Percentiles rank a stretch among this genome's conserved stretches.
Evolutionary conservation across 1,284 basidiomycete species (phyloP).

Genomic region (Leccinum subrobustum): DNA sequence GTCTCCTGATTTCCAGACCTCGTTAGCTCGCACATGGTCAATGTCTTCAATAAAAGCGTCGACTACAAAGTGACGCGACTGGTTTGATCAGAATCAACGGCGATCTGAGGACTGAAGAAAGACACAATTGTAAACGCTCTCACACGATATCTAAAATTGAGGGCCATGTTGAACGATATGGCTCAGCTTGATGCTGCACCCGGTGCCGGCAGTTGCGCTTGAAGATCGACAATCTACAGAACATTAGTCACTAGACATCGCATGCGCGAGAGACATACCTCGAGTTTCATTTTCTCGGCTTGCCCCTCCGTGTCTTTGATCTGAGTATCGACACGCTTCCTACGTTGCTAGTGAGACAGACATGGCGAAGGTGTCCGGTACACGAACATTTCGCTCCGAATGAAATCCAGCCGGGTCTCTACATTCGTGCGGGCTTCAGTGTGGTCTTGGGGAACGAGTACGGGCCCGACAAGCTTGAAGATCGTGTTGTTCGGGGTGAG

Average conservation of each 20-base stretch:
- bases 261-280: slow-evolving; percentile 46
- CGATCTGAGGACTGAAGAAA: not conserved
- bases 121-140: not conserved
- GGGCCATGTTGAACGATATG: not conserved
- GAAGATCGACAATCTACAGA: slow-evolving; percentile 62
- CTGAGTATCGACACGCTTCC: slow-evolving; percentile 78
- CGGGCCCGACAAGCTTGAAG: slow-evolving; percentile 92
- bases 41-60: not conserved
- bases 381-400: slow-evolving; percentile 84
- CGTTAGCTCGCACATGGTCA: not conserved
- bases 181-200: slow-evolving; percentile 10
- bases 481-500: slow-evolving; percentile 79
- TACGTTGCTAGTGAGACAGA: slow-evolving; percentile 33
- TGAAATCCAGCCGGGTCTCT: slow-evolving; percentile 90
- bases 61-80: not conserved
- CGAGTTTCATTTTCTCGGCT: slow-evolving; percentile 75
- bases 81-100: not conserved
- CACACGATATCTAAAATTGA: not conserved
- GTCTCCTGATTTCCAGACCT: not conserved
- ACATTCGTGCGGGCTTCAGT: slow-evolving; percentile 88
- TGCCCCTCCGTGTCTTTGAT: slow-evolving; percentile 75
- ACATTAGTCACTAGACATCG: slow-evolving; percentile 14
- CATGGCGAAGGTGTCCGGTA: not conserved
- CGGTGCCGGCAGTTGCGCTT: slow-evolving; percentile 48
- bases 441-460: slow-evolving; percentile 89